These are phyloP conservation scores for Aphanocladium album DNA, from an alignment of 2,329 filamentous ascomycete species.

Conservation along the genomic window DNA sequence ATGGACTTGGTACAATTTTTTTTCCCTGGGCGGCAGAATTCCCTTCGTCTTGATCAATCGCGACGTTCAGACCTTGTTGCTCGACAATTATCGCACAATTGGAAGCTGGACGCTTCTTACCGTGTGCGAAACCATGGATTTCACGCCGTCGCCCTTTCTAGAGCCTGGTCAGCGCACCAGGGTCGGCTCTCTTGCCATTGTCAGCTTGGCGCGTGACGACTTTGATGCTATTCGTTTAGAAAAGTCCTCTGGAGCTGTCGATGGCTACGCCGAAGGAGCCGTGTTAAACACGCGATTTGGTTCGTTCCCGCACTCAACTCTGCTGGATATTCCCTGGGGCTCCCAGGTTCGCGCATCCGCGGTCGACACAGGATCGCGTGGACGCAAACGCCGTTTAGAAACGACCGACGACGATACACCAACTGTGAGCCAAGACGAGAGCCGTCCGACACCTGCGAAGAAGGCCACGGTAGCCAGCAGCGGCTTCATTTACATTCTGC, in stretches of 20 bases:
- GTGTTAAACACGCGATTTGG: slow-evolving; percentile 92
- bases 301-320: slow-evolving; percentile 75
- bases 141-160: slow-evolving; percentile 67
- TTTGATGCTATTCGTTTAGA: slow-evolving; percentile 70
- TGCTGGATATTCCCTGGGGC: slow-evolving; percentile 80
- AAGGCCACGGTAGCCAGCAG: slow-evolving; percentile 51
- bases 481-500: slow-evolving; percentile 74
- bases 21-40: background rate
- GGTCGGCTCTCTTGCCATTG: slow-evolving; percentile 67
- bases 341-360: slow-evolving; percentile 84
- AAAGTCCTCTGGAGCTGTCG: slow-evolving; percentile 55
- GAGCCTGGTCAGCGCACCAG: slow-evolving; percentile 59
- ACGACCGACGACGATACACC: slow-evolving; percentile 35
- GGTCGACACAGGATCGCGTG: slow-evolving; percentile 87
- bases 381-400: slow-evolving; percentile 59
- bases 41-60: background rate
- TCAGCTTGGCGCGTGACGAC: slow-evolving; percentile 84
- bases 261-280: slow-evolving; percentile 70
- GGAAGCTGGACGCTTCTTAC: background rate
- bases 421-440: slow-evolving; percentile 28
- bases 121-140: slow-evolving; percentile 27
- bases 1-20: slow-evolving; percentile 1
- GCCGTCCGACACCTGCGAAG: slow-evolving; percentile 35
- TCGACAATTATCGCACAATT: background rate
- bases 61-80: background rate